phyloP scores from a whole-genome alignment of 2,329 filamentous ascomycete species.

The Chalaropsis ovoidea region DNA sequence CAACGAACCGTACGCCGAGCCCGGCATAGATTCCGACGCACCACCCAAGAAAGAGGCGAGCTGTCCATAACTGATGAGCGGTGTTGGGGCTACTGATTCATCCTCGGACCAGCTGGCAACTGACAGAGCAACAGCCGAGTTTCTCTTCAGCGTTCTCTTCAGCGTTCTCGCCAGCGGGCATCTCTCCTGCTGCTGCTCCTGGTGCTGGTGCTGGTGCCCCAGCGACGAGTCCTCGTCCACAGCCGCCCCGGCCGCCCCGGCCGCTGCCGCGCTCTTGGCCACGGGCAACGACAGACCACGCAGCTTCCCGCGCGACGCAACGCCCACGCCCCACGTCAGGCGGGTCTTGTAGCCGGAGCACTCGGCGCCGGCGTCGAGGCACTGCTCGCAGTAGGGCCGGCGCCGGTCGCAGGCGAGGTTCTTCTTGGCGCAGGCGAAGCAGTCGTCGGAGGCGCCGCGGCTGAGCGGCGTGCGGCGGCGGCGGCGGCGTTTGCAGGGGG shows the following conservation, averaged over 20 bases:
- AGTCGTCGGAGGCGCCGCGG: conserved; percentile 85
- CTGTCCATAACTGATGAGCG: background rate
- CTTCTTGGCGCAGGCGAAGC: conserved; percentile 82
- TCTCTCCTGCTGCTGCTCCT: background rate
- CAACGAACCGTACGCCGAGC: background rate
- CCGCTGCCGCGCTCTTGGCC: conserved; percentile 44
- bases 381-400: conserved; percentile 89
- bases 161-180: background rate
- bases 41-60: background rate
- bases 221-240: too few relatives aligned
- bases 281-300: conserved; percentile 71
- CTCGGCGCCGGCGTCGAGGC: conserved; percentile 80
- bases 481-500: conserved; percentile 45
- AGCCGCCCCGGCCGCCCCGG: conserved; percentile 32
- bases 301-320: conserved; percentile 90
- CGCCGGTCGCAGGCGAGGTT: conserved; percentile 80
- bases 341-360: conserved; percentile 96
- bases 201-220: background rate
- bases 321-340: conserved; percentile 90
- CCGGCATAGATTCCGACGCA: background rate
- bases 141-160: background rate
- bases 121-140: background rate
- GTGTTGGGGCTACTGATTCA: background rate
- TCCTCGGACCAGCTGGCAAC: background rate
- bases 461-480: conserved; percentile 79